phyloP scores from a whole-genome alignment of 305 asterid species.

The Solanum hybrid region DNA sequence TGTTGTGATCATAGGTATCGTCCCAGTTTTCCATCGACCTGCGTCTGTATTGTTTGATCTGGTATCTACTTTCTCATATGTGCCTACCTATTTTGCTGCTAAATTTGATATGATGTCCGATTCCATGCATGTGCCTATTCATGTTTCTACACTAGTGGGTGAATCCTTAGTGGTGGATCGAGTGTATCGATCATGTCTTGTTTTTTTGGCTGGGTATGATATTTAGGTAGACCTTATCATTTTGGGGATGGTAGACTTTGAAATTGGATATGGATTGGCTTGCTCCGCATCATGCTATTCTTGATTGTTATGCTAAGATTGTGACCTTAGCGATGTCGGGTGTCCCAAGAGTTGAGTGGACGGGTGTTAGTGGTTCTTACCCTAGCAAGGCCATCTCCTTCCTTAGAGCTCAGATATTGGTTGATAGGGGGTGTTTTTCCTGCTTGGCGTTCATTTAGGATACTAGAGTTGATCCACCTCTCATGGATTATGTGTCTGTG shows the following conservation, averaged over 20 bases:
- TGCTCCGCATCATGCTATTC: neutral
- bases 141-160: neutral
- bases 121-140: neutral
- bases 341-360: neutral
- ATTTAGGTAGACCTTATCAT: neutral
- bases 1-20: neutral
- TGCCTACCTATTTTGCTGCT: neutral
- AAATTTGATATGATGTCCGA: neutral
- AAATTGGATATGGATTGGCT: neutral
- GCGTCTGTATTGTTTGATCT: neutral
- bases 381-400: neutral
- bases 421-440: neutral
- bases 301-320: neutral
- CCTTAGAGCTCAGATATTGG: neutral
- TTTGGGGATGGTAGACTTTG: neutral
- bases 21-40: neutral
- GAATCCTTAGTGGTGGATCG: neutral
- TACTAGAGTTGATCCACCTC: neutral
- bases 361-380: neutral
- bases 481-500: neutral
- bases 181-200: neutral
- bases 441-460: neutral
- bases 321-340: neutral
- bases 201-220: neutral
- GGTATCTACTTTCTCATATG: neutral